These are phyloP conservation scores for Neonectria magnoliae DNA, from an alignment of 2,329 filamentous ascomycete species.

Conservation along the genomic window DNA sequence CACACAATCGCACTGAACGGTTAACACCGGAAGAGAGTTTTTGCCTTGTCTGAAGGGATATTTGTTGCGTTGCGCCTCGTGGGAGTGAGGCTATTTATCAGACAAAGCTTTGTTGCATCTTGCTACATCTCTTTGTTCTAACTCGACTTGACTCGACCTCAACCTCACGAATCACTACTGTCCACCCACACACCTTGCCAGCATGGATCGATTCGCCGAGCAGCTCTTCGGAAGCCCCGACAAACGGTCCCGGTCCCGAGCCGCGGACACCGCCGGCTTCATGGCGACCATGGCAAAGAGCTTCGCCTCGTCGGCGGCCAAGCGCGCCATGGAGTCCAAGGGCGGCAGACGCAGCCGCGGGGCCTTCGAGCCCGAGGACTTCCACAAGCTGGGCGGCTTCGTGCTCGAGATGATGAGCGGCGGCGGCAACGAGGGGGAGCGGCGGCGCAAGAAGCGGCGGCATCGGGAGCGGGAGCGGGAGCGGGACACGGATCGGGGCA, in stretches of 20 bases:
- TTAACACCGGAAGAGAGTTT: background rate
- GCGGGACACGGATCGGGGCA: slow-evolving; percentile 19
- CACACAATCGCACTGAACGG: background rate
- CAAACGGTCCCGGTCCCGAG: slow-evolving; percentile 19
- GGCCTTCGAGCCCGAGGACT: slow-evolving; percentile 34
- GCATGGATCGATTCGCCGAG: slow-evolving; percentile 39
- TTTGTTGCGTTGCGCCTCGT: background rate
- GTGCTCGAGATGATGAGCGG: slow-evolving; percentile 37
- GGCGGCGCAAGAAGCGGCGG: slow-evolving; percentile 25
- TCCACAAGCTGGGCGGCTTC: slow-evolving; percentile 35
- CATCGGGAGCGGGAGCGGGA: slow-evolving; percentile 28
- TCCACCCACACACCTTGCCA: too few species aligned
- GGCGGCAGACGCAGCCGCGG: slow-evolving; percentile 10
- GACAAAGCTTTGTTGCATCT: background rate
- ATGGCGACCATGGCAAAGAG: slow-evolving; percentile 38
- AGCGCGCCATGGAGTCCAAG: slow-evolving; percentile 31
- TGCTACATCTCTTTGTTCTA: background rate
- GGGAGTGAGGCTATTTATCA: background rate
- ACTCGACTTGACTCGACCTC: background rate
- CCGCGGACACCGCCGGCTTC: slow-evolving; percentile 32
- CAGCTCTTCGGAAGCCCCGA: slow-evolving; percentile 36
- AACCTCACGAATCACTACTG: background rate
- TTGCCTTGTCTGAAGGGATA: background rate
- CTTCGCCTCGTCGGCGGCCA: slow-evolving; percentile 38
- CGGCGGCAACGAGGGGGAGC: slow-evolving; percentile 22